A percentile compares a stretch with the other conserved stretches of the same genome.
Conservation (phyloP, 176 grass and related monocot species). For the Paspalum vaginatum region DNA sequence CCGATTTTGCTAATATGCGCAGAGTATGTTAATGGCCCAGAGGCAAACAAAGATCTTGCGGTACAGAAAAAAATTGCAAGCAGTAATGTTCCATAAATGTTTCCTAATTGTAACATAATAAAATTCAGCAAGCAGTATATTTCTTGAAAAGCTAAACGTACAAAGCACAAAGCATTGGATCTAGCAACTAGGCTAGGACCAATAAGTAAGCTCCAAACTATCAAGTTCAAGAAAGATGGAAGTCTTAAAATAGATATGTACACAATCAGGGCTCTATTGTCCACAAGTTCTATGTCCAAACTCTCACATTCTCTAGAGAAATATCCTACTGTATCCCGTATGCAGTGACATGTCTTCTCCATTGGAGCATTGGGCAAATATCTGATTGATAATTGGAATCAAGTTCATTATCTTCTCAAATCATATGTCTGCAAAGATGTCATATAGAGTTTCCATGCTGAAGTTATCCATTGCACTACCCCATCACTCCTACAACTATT, state of each 20-base stretch:
- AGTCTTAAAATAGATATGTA: not conserved
- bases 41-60: not conserved
- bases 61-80: not conserved
- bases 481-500: constrained; percentile 20
- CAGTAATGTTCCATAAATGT: not conserved
- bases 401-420: constrained; percentile 24
- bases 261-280: not conserved
- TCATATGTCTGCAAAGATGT: not conserved
- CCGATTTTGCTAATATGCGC: not conserved
- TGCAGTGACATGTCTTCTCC: not conserved
- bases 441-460: not conserved
- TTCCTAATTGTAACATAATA: not conserved
- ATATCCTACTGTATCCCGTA: too few species aligned
- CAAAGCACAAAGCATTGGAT: not conserved
- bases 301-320: not conserved
- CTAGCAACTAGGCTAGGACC: not conserved
- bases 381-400: constrained; percentile 9
- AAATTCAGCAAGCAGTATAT: not conserved
- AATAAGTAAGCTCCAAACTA: not conserved
- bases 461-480: constrained; percentile 18
- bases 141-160: not conserved
- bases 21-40: not conserved
- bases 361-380: not conserved
- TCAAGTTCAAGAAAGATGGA: constrained; percentile 2
- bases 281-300: not conserved